A percentile compares a stretch with the other conserved stretches of the same genome.
Evolutionary conservation across 805 yeast species (phyloP).

Genomic region (Maudiozyma turicensis): DNA sequence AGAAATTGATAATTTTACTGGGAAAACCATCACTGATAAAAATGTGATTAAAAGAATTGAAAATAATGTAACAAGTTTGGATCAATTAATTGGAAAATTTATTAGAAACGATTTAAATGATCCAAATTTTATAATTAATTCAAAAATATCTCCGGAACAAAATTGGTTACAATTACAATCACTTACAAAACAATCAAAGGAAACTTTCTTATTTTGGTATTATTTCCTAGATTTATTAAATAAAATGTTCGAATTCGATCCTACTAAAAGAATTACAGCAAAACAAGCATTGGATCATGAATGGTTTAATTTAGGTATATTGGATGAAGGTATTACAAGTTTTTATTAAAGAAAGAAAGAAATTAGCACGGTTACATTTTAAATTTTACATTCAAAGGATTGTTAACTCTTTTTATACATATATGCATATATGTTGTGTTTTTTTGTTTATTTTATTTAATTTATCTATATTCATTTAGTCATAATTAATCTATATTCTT

Average conservation of each 20-base stretch:
- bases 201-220: slow-evolving; percentile 75
- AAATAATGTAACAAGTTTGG: slow-evolving; percentile 24
- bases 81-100: slow-evolving; percentile 21
- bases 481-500: no score
- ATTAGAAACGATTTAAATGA: slow-evolving; percentile 22
- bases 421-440: neutral
- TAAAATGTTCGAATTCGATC: slow-evolving; percentile 61
- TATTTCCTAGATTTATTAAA: slow-evolving; percentile 62
- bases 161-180: slow-evolving; percentile 22
- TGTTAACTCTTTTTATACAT: neutral
- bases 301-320: slow-evolving; percentile 61
- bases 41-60: slow-evolving; percentile 26
- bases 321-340: slow-evolving; percentile 41
- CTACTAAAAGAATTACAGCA: slow-evolving; percentile 62
- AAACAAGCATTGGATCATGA: slow-evolving; percentile 70
- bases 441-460: neutral
- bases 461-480: no score
- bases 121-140: slow-evolving; percentile 21
- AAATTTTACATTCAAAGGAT: neutral
- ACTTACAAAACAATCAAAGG: slow-evolving; percentile 32
- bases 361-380: neutral
- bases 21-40: slow-evolving; percentile 20
- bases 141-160: slow-evolving; percentile 23
- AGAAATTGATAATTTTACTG: slow-evolving; percentile 18
- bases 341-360: slow-evolving; percentile 7